Evolutionary conservation across 495 filamentous ascomycete genomes (phyloP), one percentile per base, ranked within the genome.

Genomic region (Aspergillus coremiiformis): DNA sequence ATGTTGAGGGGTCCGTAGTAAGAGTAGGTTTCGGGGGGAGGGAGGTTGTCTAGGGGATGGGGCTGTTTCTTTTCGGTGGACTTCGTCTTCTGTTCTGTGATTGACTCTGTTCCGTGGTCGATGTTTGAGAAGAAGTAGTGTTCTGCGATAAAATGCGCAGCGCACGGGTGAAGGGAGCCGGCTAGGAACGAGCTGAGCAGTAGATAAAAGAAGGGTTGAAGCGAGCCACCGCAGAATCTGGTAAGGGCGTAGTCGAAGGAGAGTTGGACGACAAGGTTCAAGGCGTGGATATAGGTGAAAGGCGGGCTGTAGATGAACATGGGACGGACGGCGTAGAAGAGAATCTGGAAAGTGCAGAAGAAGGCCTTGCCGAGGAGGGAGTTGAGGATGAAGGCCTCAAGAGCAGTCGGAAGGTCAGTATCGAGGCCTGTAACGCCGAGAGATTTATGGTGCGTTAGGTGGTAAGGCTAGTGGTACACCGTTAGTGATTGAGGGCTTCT

Each of bases 271-370:
- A 72, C 56, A 12, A 97, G 72, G 73, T 99, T 99, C 59, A 89
- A 62, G 44, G 82, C 68, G 71, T 96, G 92, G 50, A 96, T 83
- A 62, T 73, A 78, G 45, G 94, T 97, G 66, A 97, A 79, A 21
- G 91, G 89, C 1, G 96, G 77, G 59, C 83, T 79, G 76, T 94
- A 94, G 57, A 99, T 80, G 72, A 91, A 84, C 85, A 96, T 94
- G 47, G 94, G 94, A 4, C 94, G 89, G n/a, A 99, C 63, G 63
- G 94, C 94, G 78, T 99, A 99, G 82, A 99, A 99, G 64, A 99
- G 76, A 67, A 99, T 96, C 71, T 99, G 94, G 75, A 96, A 97
- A 58, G 94, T 97, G 76, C 88, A 94, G 81, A 99, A 99, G 78
- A 99, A 97, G 54, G 94, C 87, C 67, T 99, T 99, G 60, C 94